Percentiles rank a stretch among this genome's conserved stretches.
Evolutionary conservation across 257 asterid genomes (phyloP).

Genomic region (Penstemon davidsonii): DNA sequence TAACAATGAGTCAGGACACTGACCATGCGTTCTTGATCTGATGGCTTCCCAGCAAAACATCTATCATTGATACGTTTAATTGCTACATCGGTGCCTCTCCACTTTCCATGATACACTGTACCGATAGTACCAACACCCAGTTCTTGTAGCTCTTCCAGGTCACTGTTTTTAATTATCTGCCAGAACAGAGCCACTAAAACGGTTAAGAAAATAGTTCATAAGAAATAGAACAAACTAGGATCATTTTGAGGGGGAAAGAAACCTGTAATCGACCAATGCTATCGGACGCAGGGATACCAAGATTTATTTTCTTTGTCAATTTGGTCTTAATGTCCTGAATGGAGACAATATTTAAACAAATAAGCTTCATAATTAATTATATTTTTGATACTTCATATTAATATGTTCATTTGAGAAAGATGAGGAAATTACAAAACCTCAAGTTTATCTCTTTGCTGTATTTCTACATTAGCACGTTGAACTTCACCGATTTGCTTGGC

Average conservation of each 20-base stretch:
- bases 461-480: too few relatives aligned
- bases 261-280: slow-evolving; percentile 91
- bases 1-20: slow-evolving; percentile 31
- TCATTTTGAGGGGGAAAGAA: background rate
- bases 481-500: slow-evolving; percentile 44
- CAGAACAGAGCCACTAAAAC: too few relatives aligned
- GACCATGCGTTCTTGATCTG: slow-evolving; percentile 98
- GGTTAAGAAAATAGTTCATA: too few relatives aligned
- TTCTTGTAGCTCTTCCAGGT: slow-evolving; percentile 93
- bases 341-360: slow-evolving; percentile 20
- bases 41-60: slow-evolving; percentile 95
- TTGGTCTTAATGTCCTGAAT: slow-evolving; percentile 64
- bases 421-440: slow-evolving; percentile 51
- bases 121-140: slow-evolving; percentile 99
- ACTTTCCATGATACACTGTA: slow-evolving; percentile 98
- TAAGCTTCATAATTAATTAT: slow-evolving; percentile 18
- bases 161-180: slow-evolving; percentile 82
- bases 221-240: too few relatives aligned
- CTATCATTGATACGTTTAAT: slow-evolving; percentile 91
- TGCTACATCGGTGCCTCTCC: slow-evolving; percentile 99
- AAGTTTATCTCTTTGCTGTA: slow-evolving; percentile 44
- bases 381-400: background rate
- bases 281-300: slow-evolving; percentile 73
- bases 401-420: background rate
- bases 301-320: slow-evolving; percentile 56